Conservation (phyloP, 805 yeast species). For the Komagataella pastoris region DNA sequence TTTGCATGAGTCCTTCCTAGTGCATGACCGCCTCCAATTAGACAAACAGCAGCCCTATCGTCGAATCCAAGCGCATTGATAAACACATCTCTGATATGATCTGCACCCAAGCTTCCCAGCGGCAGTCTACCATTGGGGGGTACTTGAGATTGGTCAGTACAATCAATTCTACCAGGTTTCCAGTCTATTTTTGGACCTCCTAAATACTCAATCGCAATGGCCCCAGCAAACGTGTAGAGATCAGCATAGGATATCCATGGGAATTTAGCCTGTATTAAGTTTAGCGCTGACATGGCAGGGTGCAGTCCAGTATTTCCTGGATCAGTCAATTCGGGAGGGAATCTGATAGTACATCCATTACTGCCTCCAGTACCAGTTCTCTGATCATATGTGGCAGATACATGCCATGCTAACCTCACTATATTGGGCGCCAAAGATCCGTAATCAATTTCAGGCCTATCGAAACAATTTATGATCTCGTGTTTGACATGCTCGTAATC, state of each 20-base stretch:
- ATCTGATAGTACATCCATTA: constrained; percentile 46
- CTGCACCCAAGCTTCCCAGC: constrained; percentile 50
- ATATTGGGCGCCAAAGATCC: constrained; percentile 68
- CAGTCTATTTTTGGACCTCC: constrained; percentile 71
- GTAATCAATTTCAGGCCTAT: constrained; percentile 38
- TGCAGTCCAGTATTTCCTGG: constrained; percentile 53
- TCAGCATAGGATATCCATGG: constrained; percentile 74
- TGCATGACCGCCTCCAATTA: constrained; percentile 68
- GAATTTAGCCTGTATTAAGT: constrained; percentile 39
- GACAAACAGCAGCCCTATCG: constrained; percentile 61
- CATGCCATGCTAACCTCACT: constrained; percentile 78
- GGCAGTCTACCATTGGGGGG: constrained; percentile 68
- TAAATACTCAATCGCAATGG: constrained; percentile 62
- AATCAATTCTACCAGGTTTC: constrained; percentile 73
- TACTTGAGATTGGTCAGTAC: constrained; percentile 28
- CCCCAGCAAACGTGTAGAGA: constrained; percentile 70
- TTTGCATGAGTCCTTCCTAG: constrained; percentile 63
- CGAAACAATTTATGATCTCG: constrained; percentile 20
- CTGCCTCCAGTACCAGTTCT: constrained; percentile 46
- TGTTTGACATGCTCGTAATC: constrained; percentile 20
- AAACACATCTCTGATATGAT: constrained; percentile 53
- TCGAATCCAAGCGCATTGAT: constrained; percentile 45
- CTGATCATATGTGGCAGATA: constrained; percentile 68
- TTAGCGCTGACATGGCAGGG: constrained; percentile 40
- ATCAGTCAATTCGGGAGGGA: constrained; percentile 39